Evolutionary conservation across 176 grass and related monocot genomes (phyloP).

Genomic region (Cenchrus purpureus): DNA sequence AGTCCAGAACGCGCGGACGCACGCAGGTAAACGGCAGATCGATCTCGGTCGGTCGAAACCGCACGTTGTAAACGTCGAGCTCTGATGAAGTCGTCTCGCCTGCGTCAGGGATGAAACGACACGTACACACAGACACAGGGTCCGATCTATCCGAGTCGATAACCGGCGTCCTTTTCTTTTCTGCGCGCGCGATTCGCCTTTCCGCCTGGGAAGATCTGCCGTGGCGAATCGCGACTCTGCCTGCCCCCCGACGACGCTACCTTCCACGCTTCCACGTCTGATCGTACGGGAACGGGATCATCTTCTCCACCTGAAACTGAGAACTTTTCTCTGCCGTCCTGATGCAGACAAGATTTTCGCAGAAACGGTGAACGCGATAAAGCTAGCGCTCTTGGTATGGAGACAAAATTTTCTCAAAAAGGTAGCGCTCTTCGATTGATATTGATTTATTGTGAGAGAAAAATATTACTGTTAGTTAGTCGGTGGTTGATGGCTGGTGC

Average conservation of each 20-base stretch:
- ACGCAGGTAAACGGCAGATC: background rate
- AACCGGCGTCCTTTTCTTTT: conserved; percentile 26
- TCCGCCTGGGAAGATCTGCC: conserved; percentile 27
- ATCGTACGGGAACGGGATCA: background rate
- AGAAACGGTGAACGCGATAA: background rate
- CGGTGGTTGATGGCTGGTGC: too few species aligned
- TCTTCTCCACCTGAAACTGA: background rate
- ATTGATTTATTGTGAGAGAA: too few species aligned
- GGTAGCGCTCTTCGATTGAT: too few species aligned
- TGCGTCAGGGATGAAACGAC: conserved; percentile 26
- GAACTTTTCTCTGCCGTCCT: background rate
- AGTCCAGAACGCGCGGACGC: background rate
- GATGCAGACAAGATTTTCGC: background rate
- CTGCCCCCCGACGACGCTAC: background rate
- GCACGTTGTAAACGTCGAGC: conserved; percentile 6
- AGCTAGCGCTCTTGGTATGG: background rate
- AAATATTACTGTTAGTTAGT: too few species aligned
- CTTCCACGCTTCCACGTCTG: conserved; percentile 8
- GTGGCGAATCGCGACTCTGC: conserved; percentile 47
- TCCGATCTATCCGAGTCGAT: background rate
- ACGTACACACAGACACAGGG: background rate
- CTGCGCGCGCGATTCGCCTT: background rate
- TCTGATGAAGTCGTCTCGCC: background rate
- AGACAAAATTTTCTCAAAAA: too few species aligned
- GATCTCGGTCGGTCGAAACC: background rate